A percentile compares a stretch with the other conserved stretches of the same genome.
phyloP scores from a whole-genome alignment of 805 yeast genomes.

The Kodamaea laetipori region DNA sequence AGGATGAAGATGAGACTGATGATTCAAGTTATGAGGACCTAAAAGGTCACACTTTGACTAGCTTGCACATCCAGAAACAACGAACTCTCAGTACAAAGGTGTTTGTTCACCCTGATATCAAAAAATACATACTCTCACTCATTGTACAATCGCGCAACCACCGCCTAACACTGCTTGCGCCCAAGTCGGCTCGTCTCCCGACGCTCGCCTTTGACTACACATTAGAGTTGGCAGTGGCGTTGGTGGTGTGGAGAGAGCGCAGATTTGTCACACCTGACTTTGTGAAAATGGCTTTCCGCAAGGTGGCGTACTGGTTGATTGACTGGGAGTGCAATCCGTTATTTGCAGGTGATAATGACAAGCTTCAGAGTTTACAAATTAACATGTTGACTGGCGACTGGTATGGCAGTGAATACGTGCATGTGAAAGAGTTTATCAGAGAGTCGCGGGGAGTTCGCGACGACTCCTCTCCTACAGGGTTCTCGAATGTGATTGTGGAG shows the following conservation, averaged over 20 bases:
- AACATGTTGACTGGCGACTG: constrained; percentile 44
- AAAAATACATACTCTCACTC: constrained; percentile 39
- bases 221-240: constrained; percentile 27
- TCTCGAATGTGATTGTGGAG: constrained; percentile 37
- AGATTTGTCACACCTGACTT: constrained; percentile 40
- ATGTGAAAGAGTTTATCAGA: constrained; percentile 31
- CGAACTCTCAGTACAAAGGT: constrained; percentile 16
- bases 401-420: constrained; percentile 45
- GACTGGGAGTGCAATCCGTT: constrained; percentile 39
- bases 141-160: constrained; percentile 41
- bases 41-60: no score
- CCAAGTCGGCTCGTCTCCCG: constrained; percentile 35
- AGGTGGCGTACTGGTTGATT: constrained; percentile 46
- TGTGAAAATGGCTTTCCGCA: constrained; percentile 40
- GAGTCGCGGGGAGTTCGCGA: constrained; percentile 22
- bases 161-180: constrained; percentile 41
- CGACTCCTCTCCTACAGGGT: constrained; percentile 33
- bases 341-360: constrained; percentile 14
- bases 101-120: constrained; percentile 37
- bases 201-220: constrained; percentile 35
- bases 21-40: not conserved
- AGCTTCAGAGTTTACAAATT: constrained; percentile 27
- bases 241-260: constrained; percentile 25
- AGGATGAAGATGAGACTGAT: not conserved
- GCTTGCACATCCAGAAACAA: not conserved